Base-by-base conservation (phyloP, 2,329 filamentous ascomycete genomes). In the Nigrograna mackinnonii region DNA sequence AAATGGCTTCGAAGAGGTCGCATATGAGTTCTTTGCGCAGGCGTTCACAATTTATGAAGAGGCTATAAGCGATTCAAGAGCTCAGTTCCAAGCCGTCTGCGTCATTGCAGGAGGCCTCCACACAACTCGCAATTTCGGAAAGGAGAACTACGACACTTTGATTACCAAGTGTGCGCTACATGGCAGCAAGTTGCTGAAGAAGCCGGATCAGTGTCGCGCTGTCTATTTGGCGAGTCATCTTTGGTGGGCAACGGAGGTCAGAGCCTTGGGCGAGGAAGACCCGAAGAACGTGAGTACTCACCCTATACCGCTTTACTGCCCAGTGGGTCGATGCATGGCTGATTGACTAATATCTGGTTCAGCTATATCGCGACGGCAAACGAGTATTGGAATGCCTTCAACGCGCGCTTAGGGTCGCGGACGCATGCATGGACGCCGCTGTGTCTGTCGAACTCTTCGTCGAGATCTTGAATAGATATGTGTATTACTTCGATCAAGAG, bases 401-500 rank as follows among this genome's bases (percentile, higher is more conserved):
- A 70, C 87, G 94, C 42, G 94, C 94, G 9, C 84, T 99, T 7
- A 86, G 95, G 24, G 95, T 99, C 20, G 95, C 94, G 2, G 94
- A 99, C 70, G 95, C 94, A 5, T 99, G 94, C 74, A 99, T 99
- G 94, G 95, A 99, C 70, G 94, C 91, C 6, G 90, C 91, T 5
- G 91, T 96, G 4, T 96, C 91, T 3, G 94, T 99, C 35, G 95
- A 99, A 72, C 80, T 99, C 36, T 99, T 99, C 71, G 92, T 99
- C 43, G 94, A 99, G 73, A 99, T 99, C 50, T 76, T 99, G 42
- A 96, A 99, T 69, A 85, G 94, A 69, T 99, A 99, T 67, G 91
- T 97, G 39, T 99, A 99, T 71, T 99, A 97, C 75, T 99, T 96
- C 74, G 94, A 99, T 70, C 92, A 99, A 69, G 90, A 96, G 66